These are phyloP conservation scores for Lentinula boryana DNA, from an alignment of 768 basidiomycete species.

Conservation along the genomic window DNA sequence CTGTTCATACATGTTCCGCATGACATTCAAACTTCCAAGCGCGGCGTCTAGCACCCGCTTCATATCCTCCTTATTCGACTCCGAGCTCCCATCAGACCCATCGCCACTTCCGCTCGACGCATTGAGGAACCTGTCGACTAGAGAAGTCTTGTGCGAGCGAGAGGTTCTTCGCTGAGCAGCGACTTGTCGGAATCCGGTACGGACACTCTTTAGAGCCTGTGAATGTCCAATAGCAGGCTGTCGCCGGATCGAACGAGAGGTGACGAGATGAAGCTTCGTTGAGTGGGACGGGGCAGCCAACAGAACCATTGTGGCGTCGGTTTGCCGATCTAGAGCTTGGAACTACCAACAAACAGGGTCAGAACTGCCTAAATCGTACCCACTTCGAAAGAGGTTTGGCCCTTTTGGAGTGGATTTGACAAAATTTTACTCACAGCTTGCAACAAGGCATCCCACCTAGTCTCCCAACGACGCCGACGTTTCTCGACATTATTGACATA, in stretches of 20 bases:
- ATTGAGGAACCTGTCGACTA: constrained; percentile 44
- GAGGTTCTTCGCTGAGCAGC: constrained; percentile 48
- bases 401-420: constrained; percentile 15
- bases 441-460: constrained; percentile 67
- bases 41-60: constrained; percentile 65
- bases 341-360: constrained; percentile 42
- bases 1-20: constrained; percentile 63
- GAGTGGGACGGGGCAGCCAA: constrained; percentile 73
- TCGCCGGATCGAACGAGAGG: constrained; percentile 65
- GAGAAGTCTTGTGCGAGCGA: constrained; percentile 34
- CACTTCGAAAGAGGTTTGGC: neutral
- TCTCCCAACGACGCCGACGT: constrained; percentile 66
- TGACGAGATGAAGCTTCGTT: constrained; percentile 55
- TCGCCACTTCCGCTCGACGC: constrained; percentile 41
- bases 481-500: constrained; percentile 64
- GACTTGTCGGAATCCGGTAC: constrained; percentile 52
- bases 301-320: constrained; percentile 71
- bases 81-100: constrained; percentile 47
- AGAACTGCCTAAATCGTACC: constrained; percentile 23
- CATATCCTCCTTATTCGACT: constrained; percentile 56
- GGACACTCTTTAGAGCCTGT: constrained; percentile 45
- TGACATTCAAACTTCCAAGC: constrained; percentile 55
- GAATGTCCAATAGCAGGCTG: constrained; percentile 41
- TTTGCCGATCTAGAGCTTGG: constrained; percentile 73
- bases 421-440: constrained; percentile 49